Conservation (phyloP, 208 protist species). For the Blechomonas ayalai region DNA sequence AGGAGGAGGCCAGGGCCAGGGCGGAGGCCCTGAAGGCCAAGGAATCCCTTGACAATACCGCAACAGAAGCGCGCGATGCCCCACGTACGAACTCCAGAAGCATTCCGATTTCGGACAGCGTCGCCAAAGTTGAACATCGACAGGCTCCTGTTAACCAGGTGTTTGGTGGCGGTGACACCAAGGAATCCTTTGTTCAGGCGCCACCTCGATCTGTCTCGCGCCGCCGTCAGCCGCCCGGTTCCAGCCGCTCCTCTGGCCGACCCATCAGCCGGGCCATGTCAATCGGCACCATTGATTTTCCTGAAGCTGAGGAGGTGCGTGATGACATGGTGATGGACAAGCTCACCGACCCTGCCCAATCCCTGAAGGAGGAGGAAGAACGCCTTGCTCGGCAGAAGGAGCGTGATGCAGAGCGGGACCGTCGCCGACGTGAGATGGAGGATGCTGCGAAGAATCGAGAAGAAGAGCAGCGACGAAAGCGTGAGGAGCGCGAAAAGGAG, state of each 20-base stretch:
- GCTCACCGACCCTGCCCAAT: constrained; percentile 13
- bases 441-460: constrained; percentile 22
- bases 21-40: too few relatives aligned
- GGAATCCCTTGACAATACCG: too few relatives aligned
- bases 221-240: constrained; percentile 4
- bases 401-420: constrained; percentile 1
- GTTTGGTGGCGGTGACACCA: constrained; percentile 7
- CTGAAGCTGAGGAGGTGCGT: constrained; percentile 42
- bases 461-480: constrained; percentile 13
- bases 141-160: constrained; percentile 1
- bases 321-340: constrained; percentile 5
- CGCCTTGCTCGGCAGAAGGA: constrained; percentile 5
- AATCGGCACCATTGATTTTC: constrained; percentile 54
- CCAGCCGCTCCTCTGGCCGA: constrained; percentile 22
- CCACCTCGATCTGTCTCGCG: background rate
- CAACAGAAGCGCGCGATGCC: too few relatives aligned
- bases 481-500: constrained; percentile 22
- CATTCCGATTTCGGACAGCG: constrained; percentile 7
- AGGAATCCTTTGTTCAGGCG: background rate
- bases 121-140: constrained; percentile 4
- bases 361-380: constrained; percentile 3
- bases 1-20: background rate
- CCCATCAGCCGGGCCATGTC: constrained; percentile 31
- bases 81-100: too few relatives aligned
- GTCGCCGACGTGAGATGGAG: constrained; percentile 2